Evolutionary conservation across 2,329 filamentous ascomycete genomes (phyloP).

Genomic region (Trichoderma endophyticum): DNA sequence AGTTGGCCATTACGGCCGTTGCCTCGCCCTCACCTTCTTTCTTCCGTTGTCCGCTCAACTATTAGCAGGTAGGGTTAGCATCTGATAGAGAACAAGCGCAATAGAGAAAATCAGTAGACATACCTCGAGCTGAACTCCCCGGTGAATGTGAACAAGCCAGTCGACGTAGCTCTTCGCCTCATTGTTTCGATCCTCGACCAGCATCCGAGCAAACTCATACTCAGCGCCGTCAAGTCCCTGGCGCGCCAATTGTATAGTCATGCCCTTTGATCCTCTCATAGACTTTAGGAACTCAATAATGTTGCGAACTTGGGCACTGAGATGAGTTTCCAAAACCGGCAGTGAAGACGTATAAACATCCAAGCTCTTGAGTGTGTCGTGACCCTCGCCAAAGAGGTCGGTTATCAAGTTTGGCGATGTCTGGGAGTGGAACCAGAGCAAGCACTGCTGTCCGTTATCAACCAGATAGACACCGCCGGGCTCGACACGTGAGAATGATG

Average conservation of each 20-base stretch:
- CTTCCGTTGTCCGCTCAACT: constrained; percentile 69
- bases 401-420: constrained; percentile 87
- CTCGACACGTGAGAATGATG: constrained; percentile 84
- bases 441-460: constrained; percentile 88
- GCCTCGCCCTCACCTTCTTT: constrained; percentile 57
- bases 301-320: constrained; percentile 94
- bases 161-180: constrained; percentile 98
- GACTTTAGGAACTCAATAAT: constrained; percentile 81
- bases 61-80: constrained; percentile 1
- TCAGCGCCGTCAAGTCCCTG: constrained; percentile 94
- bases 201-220: constrained; percentile 87
- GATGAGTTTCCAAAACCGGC: constrained; percentile 82
- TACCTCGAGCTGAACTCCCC: constrained; percentile 86
- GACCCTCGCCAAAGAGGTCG: constrained; percentile 82
- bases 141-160: constrained; percentile 94
- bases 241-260: constrained; percentile 84
- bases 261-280: constrained; percentile 78
- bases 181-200: constrained; percentile 94
- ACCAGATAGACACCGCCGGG: constrained; percentile 91
- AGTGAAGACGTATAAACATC: constrained; percentile 78
- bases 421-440: constrained; percentile 89
- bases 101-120: constrained; percentile 28
- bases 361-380: constrained; percentile 65
- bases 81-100: not conserved
- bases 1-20: constrained; percentile 49